These are phyloP conservation scores for Inosperma sp. DNA, from an alignment of 768 basidiomycete species.

Conservation along the genomic window DNA sequence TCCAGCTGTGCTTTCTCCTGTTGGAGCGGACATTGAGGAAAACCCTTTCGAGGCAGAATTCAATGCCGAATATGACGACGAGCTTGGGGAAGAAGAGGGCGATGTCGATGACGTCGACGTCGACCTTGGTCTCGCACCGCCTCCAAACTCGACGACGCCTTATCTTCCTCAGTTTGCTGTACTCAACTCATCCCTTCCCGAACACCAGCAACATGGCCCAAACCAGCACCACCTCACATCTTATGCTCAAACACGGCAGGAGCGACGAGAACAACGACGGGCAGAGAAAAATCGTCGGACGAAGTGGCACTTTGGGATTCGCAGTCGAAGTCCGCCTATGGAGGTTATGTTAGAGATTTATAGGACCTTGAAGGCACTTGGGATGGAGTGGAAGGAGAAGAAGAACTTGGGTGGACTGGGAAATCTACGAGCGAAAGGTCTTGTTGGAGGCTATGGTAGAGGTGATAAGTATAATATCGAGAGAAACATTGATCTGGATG, in stretches of 20 bases:
- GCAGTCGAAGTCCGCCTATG: constrained; percentile 92
- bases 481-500: constrained; percentile 58
- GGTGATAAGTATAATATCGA: constrained; percentile 44
- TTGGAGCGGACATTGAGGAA: constrained; percentile 56
- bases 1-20: constrained; percentile 61
- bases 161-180: constrained; percentile 49
- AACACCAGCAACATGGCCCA: constrained; percentile 38
- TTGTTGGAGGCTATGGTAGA: constrained; percentile 19
- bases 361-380: constrained; percentile 79
- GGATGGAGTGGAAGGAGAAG: constrained; percentile 98
- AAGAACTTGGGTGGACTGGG: constrained; percentile 70
- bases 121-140: constrained; percentile 30
- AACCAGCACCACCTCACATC: constrained; percentile 67
- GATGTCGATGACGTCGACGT: constrained; percentile 46
- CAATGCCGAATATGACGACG: constrained; percentile 55
- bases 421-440: constrained; percentile 37
- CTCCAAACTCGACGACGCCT: constrained; percentile 10
- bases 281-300: constrained; percentile 75
- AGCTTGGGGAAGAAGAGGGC: constrained; percentile 52
- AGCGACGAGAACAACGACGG: constrained; percentile 38
- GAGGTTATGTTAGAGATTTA: constrained; percentile 99
- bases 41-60: constrained; percentile 84
- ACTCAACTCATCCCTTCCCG: constrained; percentile 81
- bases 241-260: constrained; percentile 54
- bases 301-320: constrained; percentile 98